Evolutionary conservation across 225 moss, liverwort and hornwort species (phyloP).

Genomic region (Pseudoscleropodium purum): DNA sequence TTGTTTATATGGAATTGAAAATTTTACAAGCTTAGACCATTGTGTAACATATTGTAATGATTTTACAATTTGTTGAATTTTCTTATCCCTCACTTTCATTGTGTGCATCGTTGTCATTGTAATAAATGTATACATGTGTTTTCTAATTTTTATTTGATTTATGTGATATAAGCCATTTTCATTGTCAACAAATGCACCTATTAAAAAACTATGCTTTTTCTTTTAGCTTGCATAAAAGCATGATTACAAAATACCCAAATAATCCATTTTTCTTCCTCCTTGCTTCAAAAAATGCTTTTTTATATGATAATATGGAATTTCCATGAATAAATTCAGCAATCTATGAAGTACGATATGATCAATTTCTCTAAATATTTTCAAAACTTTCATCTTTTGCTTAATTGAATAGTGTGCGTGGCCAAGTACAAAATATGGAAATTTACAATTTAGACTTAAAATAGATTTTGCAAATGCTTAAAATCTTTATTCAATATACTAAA

Average conservation of each 20-base stretch:
- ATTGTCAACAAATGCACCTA: background rate
- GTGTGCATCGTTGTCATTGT: background rate
- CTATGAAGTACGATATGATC: background rate
- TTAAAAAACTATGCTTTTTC: background rate
- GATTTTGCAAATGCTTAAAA: background rate
- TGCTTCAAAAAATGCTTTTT: fast-evolving
- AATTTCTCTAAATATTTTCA: background rate
- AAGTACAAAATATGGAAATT: background rate
- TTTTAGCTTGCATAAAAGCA: background rate
- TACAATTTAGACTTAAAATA: background rate
- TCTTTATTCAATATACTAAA: no score
- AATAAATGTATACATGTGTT: background rate
- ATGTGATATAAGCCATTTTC: no score
- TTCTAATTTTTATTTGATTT: background rate
- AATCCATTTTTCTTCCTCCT: background rate
- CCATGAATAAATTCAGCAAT: background rate
- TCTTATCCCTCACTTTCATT: background rate
- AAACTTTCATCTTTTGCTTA: background rate
- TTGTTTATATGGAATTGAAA: background rate
- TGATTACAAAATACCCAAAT: background rate
- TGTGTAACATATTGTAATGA: background rate
- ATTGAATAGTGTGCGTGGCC: background rate
- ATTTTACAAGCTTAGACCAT: background rate
- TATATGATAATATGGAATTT: background rate
- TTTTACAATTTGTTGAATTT: background rate